Evolutionary conservation across 2,329 filamentous ascomycete species (phyloP).

Genomic region (Fusarium sp.): DNA sequence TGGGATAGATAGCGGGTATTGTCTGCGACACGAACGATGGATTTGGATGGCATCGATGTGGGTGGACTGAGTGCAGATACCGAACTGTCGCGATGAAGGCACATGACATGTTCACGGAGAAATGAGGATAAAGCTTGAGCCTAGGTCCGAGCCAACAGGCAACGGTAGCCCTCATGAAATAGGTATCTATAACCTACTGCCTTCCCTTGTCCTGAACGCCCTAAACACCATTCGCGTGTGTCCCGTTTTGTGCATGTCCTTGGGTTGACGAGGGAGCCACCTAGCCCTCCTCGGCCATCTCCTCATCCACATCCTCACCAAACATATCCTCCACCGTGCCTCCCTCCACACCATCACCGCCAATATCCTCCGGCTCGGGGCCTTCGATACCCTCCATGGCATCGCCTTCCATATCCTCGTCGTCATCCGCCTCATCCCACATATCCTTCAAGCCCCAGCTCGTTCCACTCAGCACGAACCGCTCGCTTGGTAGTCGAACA

Average conservation of each 20-base stretch:
- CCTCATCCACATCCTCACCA: constrained; percentile 66
- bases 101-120: not conserved
- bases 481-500: constrained; percentile 73
- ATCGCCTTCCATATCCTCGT: constrained; percentile 57
- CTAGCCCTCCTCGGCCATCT: constrained; percentile 61
- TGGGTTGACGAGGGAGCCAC: constrained; percentile 10
- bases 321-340: constrained; percentile 67
- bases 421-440: constrained; percentile 63
- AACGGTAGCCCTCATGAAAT: not conserved
- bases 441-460: constrained; percentile 73
- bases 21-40: not conserved
- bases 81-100: not conserved
- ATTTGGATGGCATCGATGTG: not conserved
- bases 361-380: constrained; percentile 55
- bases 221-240: constrained; percentile 29
- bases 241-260: constrained; percentile 4
- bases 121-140: not conserved
- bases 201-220: constrained; percentile 24
- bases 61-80: too few species aligned
- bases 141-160: not conserved
- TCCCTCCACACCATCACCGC: constrained; percentile 61
- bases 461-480: constrained; percentile 74
- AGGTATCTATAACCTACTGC: constrained; percentile 14
- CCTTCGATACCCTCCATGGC: constrained; percentile 63
- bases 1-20: not conserved